Evolutionary conservation across 2,329 filamentous ascomycete species (phyloP).

Genomic region (Tetracladium maxilliforme): DNA sequence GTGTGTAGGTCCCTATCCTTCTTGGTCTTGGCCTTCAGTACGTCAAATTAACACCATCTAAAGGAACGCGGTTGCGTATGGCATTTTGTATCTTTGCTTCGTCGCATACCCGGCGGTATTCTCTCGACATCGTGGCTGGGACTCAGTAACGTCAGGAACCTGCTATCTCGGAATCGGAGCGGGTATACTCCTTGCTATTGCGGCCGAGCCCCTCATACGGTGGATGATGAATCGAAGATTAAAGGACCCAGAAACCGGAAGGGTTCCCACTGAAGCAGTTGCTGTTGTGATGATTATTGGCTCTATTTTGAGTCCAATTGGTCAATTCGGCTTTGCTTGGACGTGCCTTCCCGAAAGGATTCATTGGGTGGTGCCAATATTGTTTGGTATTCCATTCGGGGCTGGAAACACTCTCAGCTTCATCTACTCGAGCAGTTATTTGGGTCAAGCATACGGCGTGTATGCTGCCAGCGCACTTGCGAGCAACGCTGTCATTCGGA

Average conservation of each 20-base stretch:
- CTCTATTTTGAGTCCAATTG: conserved; percentile 57
- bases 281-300: conserved; percentile 70
- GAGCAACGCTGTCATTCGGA: conserved; percentile 63
- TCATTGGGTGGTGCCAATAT: conserved; percentile 68
- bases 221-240: conserved; percentile 64
- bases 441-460: conserved; percentile 65
- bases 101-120: conserved; percentile 88
- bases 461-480: conserved; percentile 72
- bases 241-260: conserved; percentile 60
- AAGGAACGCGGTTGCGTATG: conserved; percentile 79
- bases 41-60: too few relatives aligned
- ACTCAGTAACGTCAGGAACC: conserved; percentile 56
- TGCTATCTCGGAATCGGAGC: conserved; percentile 61
- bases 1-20: too few relatives aligned
- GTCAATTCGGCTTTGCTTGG: conserved; percentile 80
- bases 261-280: conserved; percentile 63
- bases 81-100: conserved; percentile 80
- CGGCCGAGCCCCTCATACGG: conserved; percentile 57
- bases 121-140: conserved; percentile 62
- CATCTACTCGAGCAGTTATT: conserved; percentile 70
- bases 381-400: conserved; percentile 69
- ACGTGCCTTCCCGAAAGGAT: conserved; percentile 64
- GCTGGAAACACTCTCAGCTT: conserved; percentile 64
- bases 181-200: conserved; percentile 46
- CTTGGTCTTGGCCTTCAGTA: too few relatives aligned